Evolutionary conservation across 805 yeast genomes (phyloP).

Genomic region (Osmozyma mogii): DNA sequence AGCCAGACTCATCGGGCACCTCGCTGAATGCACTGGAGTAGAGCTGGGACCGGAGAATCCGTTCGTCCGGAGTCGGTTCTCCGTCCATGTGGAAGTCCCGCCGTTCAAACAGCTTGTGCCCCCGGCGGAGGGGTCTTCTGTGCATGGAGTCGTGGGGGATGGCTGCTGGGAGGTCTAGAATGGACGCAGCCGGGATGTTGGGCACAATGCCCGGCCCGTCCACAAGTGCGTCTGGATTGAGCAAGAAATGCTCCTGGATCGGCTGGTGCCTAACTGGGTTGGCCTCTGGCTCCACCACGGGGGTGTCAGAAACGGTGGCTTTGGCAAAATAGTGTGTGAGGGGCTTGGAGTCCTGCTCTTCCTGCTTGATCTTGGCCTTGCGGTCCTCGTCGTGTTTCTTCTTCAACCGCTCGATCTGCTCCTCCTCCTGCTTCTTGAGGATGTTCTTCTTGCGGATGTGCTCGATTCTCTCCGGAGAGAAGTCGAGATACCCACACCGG

Average conservation of each 20-base stretch:
- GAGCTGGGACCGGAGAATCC: conserved; percentile 4
- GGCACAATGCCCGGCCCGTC: no score
- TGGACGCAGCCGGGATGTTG: no score
- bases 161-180: no score
- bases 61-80: no score
- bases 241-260: no score
- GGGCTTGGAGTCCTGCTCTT: conserved; percentile 1
- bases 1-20: conserved; percentile 4
- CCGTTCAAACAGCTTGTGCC: background rate
- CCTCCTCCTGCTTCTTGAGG: background rate
- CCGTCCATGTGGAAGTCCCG: conserved; percentile 1
- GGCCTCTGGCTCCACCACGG: background rate
- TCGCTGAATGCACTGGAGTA: conserved; percentile 6
- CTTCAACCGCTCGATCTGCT: no score
- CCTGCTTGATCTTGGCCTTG: background rate
- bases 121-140: background rate
- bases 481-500: conserved; percentile 36
- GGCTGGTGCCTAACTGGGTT: no score
- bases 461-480: conserved; percentile 29
- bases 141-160: no score
- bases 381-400: conserved; percentile 8
- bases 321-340: no score
- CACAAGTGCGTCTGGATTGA: no score
- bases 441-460: conserved; percentile 25
- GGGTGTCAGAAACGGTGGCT: no score